A percentile compares a stretch with the other conserved stretches of the same genome.
Evolutionary conservation across 2,329 filamentous ascomycete genomes (phyloP).

Genomic region (Scleromitrula shiraiana): DNA sequence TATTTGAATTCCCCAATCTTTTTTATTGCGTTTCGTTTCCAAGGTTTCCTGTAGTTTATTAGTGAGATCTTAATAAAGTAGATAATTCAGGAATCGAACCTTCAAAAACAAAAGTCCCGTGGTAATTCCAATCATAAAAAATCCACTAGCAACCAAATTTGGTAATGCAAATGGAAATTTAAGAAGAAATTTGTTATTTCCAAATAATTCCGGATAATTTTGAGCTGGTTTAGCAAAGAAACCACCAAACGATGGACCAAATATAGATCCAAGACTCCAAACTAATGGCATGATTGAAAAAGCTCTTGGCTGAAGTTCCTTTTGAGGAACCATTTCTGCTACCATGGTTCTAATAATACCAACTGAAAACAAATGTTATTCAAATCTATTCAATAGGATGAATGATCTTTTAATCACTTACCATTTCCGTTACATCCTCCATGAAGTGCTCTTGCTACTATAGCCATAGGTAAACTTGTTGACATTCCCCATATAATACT

Average conservation of each 20-base stretch:
- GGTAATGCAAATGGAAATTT: slow-evolving; percentile 77
- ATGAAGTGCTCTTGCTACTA: slow-evolving; percentile 67
- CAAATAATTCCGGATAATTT: slow-evolving; percentile 65
- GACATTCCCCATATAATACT: slow-evolving; percentile 81
- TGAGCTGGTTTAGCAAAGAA: slow-evolving; percentile 74
- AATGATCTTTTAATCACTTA: too few relatives aligned
- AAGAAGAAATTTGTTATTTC: slow-evolving; percentile 57
- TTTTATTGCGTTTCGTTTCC: slow-evolving; percentile 56
- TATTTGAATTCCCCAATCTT: slow-evolving; percentile 68
- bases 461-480: slow-evolving; percentile 69
- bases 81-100: slow-evolving; percentile 32
- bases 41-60: slow-evolving; percentile 61
- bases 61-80: neutral
- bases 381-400: too few relatives aligned
- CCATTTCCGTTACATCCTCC: slow-evolving; percentile 82
- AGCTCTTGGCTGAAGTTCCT: slow-evolving; percentile 75
- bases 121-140: slow-evolving; percentile 72
- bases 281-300: slow-evolving; percentile 91
- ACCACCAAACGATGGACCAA: slow-evolving; percentile 82
- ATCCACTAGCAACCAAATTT: slow-evolving; percentile 65
- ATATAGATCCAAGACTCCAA: slow-evolving; percentile 80
- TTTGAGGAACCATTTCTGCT: slow-evolving; percentile 84
- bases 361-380: too few relatives aligned
- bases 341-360: slow-evolving; percentile 89
- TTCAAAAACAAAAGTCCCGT: slow-evolving; percentile 72